Evolutionary conservation across 768 basidiomycete genomes (phyloP).

Genomic region (Leccinellum rugosiceps): DNA sequence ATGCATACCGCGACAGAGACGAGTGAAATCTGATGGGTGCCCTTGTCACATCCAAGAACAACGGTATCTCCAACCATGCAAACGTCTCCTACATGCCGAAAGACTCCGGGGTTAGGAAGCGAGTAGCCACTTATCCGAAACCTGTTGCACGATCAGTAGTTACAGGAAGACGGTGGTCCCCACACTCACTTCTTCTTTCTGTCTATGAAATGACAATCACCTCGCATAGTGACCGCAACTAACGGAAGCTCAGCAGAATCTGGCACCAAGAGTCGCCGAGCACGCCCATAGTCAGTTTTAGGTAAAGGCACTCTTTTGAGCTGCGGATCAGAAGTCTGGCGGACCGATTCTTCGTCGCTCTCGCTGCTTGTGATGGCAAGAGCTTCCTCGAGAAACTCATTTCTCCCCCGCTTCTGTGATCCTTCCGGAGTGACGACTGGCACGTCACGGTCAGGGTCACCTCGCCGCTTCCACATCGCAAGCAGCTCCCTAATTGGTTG

Average conservation of each 20-base stretch:
- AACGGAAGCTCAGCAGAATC: constrained; percentile 31
- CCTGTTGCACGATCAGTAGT: constrained; percentile 24
- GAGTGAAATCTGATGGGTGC: constrained; percentile 42
- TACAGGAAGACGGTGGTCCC: neutral
- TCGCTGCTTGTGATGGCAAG: constrained; percentile 13
- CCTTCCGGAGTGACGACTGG: neutral
- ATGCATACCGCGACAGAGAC: constrained; percentile 34
- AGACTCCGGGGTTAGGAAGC: constrained; percentile 34
- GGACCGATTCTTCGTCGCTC: constrained; percentile 13
- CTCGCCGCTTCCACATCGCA: constrained; percentile 10
- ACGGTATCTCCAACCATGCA: constrained; percentile 39
- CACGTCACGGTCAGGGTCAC: constrained; percentile 1
- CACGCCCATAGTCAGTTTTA: constrained; percentile 30
- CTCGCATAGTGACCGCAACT: constrained; percentile 44
- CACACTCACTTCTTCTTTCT: constrained; percentile 28
- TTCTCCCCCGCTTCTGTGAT: constrained; percentile 9
- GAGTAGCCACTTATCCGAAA: constrained; percentile 37
- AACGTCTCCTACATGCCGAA: constrained; percentile 46
- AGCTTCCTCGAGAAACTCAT: constrained; percentile 5
- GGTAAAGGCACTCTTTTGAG: constrained; percentile 32
- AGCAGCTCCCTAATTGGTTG: constrained; percentile 11
- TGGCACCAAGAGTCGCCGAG: constrained; percentile 33
- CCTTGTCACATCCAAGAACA: constrained; percentile 42
- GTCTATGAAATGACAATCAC: constrained; percentile 43
- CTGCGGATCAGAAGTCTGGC: constrained; percentile 17